Evolutionary conservation across 352 stramenopile species (phyloP).

Genomic region (Globisporangium parvum): DNA sequence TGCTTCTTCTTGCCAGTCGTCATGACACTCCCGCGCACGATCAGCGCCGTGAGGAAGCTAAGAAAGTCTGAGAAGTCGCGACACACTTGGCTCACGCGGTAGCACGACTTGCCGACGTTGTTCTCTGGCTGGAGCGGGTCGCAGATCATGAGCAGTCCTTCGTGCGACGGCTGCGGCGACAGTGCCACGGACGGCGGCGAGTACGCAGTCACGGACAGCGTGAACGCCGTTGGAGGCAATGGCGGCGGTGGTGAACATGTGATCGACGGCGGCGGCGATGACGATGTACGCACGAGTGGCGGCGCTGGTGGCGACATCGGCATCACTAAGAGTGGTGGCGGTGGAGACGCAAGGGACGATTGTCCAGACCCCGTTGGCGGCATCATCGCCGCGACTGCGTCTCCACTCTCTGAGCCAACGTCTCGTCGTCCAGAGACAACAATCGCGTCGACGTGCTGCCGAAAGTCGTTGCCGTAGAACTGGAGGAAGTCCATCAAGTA

Average conservation of each 20-base stretch:
- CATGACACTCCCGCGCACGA: constrained; percentile 74
- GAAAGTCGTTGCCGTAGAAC: constrained; percentile 81
- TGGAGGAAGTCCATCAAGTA: constrained; percentile 81
- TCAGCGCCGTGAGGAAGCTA: constrained; percentile 73
- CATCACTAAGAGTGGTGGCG: neutral
- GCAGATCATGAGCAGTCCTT: constrained; percentile 56
- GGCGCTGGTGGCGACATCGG: constrained; percentile 2
- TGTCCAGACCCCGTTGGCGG: constrained; percentile 2
- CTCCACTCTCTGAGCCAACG: constrained; percentile 5
- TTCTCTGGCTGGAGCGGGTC: constrained; percentile 67
- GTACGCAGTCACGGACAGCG: constrained; percentile 3
- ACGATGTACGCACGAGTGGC: constrained; percentile 7
- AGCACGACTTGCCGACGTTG: constrained; percentile 83
- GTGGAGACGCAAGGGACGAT: constrained; percentile 4
- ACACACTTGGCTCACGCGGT: constrained; percentile 79
- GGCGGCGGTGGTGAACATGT: neutral
- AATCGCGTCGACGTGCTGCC: constrained; percentile 65
- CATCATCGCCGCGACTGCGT: neutral
- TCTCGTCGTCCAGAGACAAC: constrained; percentile 1
- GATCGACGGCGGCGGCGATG: constrained; percentile 10
- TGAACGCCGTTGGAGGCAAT: neutral
- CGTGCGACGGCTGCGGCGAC: constrained; percentile 18
- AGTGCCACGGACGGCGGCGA: neutral
- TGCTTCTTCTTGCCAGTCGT: constrained; percentile 41
- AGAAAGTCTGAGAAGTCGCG: constrained; percentile 80